phyloP scores from a whole-genome alignment of 2,329 filamentous ascomycete genomes.

The Talaromyces piceae region DNA sequence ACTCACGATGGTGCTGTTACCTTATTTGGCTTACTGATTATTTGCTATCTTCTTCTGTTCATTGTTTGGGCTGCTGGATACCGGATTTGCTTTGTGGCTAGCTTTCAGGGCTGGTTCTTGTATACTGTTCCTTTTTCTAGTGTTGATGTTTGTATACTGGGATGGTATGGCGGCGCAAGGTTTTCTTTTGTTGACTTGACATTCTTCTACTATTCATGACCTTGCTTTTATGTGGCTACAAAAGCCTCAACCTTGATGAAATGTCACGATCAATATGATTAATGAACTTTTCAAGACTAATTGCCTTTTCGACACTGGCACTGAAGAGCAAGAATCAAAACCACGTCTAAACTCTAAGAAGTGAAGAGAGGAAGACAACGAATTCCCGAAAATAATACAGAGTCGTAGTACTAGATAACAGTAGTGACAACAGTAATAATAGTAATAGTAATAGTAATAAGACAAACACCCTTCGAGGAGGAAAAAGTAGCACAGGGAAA shows the following conservation, averaged over 20 bases:
- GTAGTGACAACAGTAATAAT: background rate
- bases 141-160: too few relatives aligned
- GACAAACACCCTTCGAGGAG: background rate
- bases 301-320: background rate
- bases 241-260: background rate
- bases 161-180: background rate
- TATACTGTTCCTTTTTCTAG: background rate
- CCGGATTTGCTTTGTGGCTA: background rate
- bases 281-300: background rate
- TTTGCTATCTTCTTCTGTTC: background rate
- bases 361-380: too few relatives aligned
- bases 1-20: conserved; percentile 48
- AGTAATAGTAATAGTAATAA: background rate
- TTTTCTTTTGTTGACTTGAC: background rate
- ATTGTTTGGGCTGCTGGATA: background rate
- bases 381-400: background rate
- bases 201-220: too few relatives aligned
- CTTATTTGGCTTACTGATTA: conserved; percentile 44
- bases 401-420: too few relatives aligned
- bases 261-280: background rate
- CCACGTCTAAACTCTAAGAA: background rate
- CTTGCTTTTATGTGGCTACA: background rate
- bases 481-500: background rate
- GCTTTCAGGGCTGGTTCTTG: background rate
- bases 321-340: background rate